Evolutionary conservation across 805 yeast species (phyloP).

Genomic region (Clavispora vitiphila): DNA sequence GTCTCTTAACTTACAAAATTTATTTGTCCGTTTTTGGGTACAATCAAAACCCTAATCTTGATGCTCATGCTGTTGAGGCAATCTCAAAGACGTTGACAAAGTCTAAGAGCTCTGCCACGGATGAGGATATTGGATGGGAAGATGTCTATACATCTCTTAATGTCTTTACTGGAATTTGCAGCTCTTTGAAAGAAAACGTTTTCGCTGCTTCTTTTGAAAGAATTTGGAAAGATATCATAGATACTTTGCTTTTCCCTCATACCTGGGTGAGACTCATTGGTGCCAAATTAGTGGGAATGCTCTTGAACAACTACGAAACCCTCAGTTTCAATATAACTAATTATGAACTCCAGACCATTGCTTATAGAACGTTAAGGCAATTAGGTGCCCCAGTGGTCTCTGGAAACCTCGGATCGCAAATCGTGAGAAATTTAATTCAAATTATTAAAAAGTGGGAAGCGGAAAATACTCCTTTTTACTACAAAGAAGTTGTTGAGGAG

Average conservation of each 20-base stretch:
- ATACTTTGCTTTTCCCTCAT: slow-evolving; percentile 74
- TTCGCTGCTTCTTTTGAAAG: slow-evolving; percentile 25
- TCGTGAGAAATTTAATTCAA: slow-evolving; percentile 60
- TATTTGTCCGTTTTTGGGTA: slow-evolving; percentile 46
- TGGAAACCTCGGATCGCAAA: slow-evolving; percentile 56
- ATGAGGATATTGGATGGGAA: slow-evolving; percentile 63
- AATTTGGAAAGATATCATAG: slow-evolving; percentile 50
- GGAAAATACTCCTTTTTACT: slow-evolving; percentile 31
- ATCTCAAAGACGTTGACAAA: slow-evolving; percentile 22
- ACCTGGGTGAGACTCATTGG: slow-evolving; percentile 81
- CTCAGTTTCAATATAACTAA: slow-evolving; percentile 31
- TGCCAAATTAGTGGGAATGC: slow-evolving; percentile 50
- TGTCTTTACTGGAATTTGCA: slow-evolving; percentile 41
- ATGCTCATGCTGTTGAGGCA: slow-evolving; percentile 28
- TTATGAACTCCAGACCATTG: slow-evolving; percentile 60
- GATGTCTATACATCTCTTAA: slow-evolving; percentile 62
- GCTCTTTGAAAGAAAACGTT: slow-evolving; percentile 28
- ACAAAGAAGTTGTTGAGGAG: slow-evolving; percentile 15
- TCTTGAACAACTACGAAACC: slow-evolving; percentile 40
- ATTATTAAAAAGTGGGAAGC: slow-evolving; percentile 61
- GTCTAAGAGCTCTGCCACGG: slow-evolving; percentile 32
- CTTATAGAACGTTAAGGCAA: slow-evolving; percentile 67
- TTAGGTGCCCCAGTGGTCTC: slow-evolving; percentile 73
- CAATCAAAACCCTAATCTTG: slow-evolving; percentile 34
- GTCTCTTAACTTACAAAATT: slow-evolving; percentile 67